Evolutionary conservation across 352 stramenopile species (phyloP).

Genomic region (Saprolegnia diclina): DNA sequence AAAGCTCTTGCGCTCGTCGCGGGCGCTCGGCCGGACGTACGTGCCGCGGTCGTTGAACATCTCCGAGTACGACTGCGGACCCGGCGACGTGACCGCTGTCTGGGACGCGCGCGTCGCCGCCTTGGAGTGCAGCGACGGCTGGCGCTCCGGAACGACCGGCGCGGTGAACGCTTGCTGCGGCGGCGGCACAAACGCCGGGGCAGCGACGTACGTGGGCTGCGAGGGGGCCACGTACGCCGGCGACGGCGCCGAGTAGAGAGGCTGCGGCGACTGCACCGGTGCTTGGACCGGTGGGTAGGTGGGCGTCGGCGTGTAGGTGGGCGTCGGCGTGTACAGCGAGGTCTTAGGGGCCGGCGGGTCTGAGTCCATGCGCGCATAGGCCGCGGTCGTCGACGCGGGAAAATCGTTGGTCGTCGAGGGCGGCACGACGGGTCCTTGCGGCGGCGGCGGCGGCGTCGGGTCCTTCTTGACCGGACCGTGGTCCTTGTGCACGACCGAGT

Average conservation of each 20-base stretch:
- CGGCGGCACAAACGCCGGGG: background rate
- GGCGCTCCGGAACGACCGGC: conserved; percentile 11
- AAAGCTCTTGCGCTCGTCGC: conserved; percentile 59
- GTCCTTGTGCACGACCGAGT: background rate
- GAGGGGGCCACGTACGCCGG: background rate
- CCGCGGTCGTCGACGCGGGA: conserved; percentile 3
- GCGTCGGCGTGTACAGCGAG: background rate
- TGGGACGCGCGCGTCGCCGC: background rate
- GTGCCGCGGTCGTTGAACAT: conserved; percentile 24
- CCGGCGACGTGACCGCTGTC: conserved; percentile 20
- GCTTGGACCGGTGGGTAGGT: background rate
- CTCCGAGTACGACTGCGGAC: conserved; percentile 21
- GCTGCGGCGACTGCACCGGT: background rate
- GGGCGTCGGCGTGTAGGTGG: background rate
- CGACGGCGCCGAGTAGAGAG: background rate
- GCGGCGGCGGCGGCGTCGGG: background rate
- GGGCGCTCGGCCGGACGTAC: conserved; percentile 15
- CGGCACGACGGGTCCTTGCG: background rate
- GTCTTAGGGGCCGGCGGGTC: background rate
- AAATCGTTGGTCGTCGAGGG: conserved; percentile 14
- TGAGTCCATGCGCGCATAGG: conserved; percentile 23
- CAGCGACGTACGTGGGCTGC: background rate
- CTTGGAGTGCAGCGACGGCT: conserved; percentile 4
- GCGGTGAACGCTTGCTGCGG: background rate
- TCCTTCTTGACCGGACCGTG: background rate